Evolutionary conservation across 257 asterid genomes (phyloP).

Genomic region (Nicotiana sylvestris): DNA sequence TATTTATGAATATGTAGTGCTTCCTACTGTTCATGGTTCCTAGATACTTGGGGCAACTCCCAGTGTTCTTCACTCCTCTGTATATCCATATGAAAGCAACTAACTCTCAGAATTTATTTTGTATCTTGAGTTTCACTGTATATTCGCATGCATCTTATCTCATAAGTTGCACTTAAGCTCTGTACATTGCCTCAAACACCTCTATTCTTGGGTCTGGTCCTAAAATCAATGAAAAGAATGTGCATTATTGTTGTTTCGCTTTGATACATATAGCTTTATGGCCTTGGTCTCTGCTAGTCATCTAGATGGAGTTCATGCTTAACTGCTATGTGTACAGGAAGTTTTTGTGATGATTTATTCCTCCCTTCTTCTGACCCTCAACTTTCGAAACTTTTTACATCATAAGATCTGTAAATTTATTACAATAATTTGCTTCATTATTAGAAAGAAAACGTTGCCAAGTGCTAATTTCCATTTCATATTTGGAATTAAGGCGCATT

Average conservation of each 20-base stretch:
- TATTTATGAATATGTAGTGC: neutral
- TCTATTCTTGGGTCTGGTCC: neutral
- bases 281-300: neutral
- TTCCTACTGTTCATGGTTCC: neutral
- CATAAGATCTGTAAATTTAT: neutral
- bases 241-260: neutral
- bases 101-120: neutral
- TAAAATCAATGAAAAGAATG: neutral
- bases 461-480: neutral
- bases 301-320: neutral
- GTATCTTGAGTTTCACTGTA: neutral
- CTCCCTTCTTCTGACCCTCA: neutral
- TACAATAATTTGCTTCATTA: neutral
- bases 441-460: neutral
- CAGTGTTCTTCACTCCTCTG: neutral
- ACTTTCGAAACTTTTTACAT: neutral
- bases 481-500: neutral
- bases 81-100: neutral
- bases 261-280: neutral
- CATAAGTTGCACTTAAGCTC: neutral
- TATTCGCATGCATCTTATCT: neutral
- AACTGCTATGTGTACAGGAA: neutral
- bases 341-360: neutral
- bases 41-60: neutral
- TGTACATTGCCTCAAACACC: neutral